Base-by-base conservation (phyloP, 2,329 filamentous ascomycete species). In the Botrytis squamosa region DNA sequence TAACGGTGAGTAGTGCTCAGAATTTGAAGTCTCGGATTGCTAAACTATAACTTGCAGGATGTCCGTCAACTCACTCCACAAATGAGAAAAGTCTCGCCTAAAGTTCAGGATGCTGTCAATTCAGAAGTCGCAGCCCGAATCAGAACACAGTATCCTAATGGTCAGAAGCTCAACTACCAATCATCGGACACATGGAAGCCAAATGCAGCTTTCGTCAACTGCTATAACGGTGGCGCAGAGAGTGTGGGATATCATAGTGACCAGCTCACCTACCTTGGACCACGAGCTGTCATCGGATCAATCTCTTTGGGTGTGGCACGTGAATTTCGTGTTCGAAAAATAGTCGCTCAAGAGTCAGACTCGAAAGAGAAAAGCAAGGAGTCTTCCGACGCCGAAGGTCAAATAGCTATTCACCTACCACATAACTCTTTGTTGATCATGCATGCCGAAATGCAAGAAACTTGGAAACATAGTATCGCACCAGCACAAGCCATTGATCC, bases 401-500 rank as follows among this genome's bases (percentile, higher is more conserved):
- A 97, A 81, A 95, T 98, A 74, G 90, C 94, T 1, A 96, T 98
- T 62, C 94, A 98, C 78, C 89, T 98, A 0, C 95, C 95, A 0
- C 96, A 98, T 82, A 98, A 98, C 82, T 97, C 93, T 0, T 87
- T 98, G 0, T 86, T 99, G 0, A 86, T 98, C 16, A 98, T 99
- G 96, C 95, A 98, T 80, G 95, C 95, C 0, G 94, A 97, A 81
- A 98, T 97, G 93, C 95, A 98, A 80, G 95, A 98, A 80, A 91
- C 93, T 80, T 98, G 94, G 94, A 98, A 98, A 82, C 96, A 99
- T 82, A 88, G 89, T 77, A 92, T 99, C 62, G 86, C 90, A 0
- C 92, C 94, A 0, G 91, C 92, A 0, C 86, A 87, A 67, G 89
- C 91, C 6, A 92, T 98, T 74, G 92, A 94, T 75, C 93, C 94